Percentiles rank a stretch among this genome's conserved stretches.
These are phyloP conservation scores for Bruguiera hainesii DNA, from an alignment of 441 rosid genomes.

Conservation along the genomic window DNA sequence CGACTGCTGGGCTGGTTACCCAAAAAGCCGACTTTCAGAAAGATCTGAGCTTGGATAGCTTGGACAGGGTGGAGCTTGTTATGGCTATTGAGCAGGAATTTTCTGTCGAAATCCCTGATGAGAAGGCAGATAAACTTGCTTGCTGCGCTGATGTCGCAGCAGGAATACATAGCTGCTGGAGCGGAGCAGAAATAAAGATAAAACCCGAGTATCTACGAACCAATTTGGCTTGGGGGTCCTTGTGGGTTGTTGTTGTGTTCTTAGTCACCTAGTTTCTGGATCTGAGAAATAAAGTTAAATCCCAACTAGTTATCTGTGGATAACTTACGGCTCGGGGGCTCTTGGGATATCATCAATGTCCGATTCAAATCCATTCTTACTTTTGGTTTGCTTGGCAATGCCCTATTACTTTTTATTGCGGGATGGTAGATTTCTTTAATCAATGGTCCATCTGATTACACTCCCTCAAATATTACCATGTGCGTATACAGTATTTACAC, in stretches of 20 bases:
- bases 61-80: constrained; percentile 77
- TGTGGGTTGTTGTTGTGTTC: constrained; percentile 56
- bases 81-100: constrained; percentile 91
- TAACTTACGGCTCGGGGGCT: neutral
- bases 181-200: constrained; percentile 21
- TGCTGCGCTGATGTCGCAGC: constrained; percentile 69
- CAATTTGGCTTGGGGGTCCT: too few relatives aligned
- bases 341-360: neutral
- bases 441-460: neutral
- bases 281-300: constrained; percentile 20
- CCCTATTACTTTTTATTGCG: too few relatives aligned
- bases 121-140: constrained; percentile 62
- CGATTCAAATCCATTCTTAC: too few relatives aligned
- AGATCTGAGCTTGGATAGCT: constrained; percentile 70
- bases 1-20: constrained; percentile 42
- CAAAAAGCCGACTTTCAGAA: constrained; percentile 67
- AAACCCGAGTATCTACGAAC: too few relatives aligned
- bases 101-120: constrained; percentile 73
- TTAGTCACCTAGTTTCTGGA: constrained; percentile 47
- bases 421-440: neutral
- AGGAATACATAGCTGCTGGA: constrained; percentile 44
- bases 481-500: constrained; percentile 11
- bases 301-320: constrained; percentile 18
- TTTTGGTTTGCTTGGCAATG: too few relatives aligned
- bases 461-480: constrained; percentile 2